phyloP scores from a whole-genome alignment of 106 monocot species.

The Dioscorea zingiberensis region DNA sequence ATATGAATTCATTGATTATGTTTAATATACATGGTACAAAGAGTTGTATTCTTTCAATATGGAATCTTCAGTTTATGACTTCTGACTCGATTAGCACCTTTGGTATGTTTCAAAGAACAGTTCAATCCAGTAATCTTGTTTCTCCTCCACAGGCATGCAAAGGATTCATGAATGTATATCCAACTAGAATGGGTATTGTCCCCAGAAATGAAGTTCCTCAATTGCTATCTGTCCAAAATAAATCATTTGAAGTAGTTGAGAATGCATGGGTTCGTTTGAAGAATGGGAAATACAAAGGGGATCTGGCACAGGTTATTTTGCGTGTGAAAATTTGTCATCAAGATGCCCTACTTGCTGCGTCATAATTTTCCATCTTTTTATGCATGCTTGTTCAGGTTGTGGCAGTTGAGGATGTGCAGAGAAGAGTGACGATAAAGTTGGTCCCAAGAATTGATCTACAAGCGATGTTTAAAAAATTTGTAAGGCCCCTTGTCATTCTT shows the following conservation, averaged over 20 bases:
- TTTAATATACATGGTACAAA: too few relatives aligned
- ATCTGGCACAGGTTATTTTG: constrained; percentile 68
- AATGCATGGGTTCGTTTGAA: constrained; percentile 91
- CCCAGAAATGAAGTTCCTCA: constrained; percentile 64
- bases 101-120: too few relatives aligned
- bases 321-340: neutral
- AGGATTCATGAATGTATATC: constrained; percentile 67
- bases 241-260: constrained; percentile 34
- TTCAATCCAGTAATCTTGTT: neutral
- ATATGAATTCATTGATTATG: too few relatives aligned
- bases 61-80: too few relatives aligned
- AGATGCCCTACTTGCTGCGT: constrained; percentile 2
- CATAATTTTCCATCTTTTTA: neutral
- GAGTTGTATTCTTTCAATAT: too few relatives aligned
- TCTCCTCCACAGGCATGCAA: constrained; percentile 61
- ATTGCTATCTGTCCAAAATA: constrained; percentile 50
- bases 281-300: constrained; percentile 90
- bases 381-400: constrained; percentile 54
- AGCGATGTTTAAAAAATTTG: constrained; percentile 81
- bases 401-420: constrained; percentile 41
- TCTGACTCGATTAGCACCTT: too few relatives aligned
- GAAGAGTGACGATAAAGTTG: constrained; percentile 66
- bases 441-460: constrained; percentile 84
- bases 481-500: constrained; percentile 14
- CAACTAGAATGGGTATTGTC: constrained; percentile 41